phyloP scores from a whole-genome alignment of 164 flowering plant genomes.

The Umbilicus rupestris region DNA sequence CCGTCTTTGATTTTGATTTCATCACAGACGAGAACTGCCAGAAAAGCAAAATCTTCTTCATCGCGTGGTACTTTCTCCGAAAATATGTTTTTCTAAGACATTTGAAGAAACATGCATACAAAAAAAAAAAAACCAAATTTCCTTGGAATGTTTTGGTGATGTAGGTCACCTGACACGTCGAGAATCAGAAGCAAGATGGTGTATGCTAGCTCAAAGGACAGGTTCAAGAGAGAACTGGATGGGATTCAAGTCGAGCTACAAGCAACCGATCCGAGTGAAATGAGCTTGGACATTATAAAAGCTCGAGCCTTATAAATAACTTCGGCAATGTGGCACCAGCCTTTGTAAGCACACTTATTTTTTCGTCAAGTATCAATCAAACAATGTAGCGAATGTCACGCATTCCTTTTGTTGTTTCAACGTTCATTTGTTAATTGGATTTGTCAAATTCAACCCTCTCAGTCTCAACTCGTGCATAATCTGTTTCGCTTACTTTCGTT shows the following conservation, averaged over 20 bases:
- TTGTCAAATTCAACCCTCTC: not conserved
- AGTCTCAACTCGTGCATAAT: not conserved
- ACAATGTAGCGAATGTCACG: not conserved
- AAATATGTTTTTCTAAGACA: not conserved
- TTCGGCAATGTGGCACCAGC: not conserved
- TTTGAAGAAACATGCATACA: not conserved
- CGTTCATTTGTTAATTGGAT: not conserved
- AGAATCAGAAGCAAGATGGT: slow-evolving; percentile 2
- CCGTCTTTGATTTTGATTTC: slow-evolving; percentile 2
- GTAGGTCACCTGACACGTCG: not conserved
- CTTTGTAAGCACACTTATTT: not conserved
- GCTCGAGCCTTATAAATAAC: slow-evolving; percentile 4
- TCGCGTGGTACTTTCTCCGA: not conserved
- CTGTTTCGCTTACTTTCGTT: not conserved
- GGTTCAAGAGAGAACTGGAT: slow-evolving; percentile 5
- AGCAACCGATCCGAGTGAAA: slow-evolving; percentile 7
- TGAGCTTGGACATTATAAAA: slow-evolving; percentile 4
- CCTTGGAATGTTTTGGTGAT: not conserved
- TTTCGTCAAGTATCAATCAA: not conserved
- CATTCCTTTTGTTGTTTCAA: not conserved
- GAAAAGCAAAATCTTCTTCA: slow-evolving; percentile 5
- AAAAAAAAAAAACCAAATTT: not conserved
- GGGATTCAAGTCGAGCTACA: slow-evolving; percentile 7
- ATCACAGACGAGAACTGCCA: slow-evolving; percentile 4
- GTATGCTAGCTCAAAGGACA: slow-evolving; percentile 3